Conservation (phyloP, 768 basidiomycete species). For the Mycena chlorophos region DNA sequence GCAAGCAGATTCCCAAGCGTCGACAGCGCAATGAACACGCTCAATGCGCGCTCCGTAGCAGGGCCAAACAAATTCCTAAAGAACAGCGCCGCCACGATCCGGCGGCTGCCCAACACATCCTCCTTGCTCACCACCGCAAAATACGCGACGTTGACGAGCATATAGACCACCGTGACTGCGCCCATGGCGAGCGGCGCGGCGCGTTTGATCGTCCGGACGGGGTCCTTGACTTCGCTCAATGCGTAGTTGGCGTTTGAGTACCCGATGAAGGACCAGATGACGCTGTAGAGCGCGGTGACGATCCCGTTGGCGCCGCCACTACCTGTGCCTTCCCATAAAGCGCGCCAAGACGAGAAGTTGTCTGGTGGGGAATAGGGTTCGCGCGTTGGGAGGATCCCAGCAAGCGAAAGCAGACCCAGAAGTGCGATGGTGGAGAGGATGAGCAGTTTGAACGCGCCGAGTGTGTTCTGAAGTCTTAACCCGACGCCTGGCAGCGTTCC, state of each 20-base stretch:
- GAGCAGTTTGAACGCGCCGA: slow-evolving; percentile 63
- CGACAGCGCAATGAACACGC: slow-evolving; percentile 62
- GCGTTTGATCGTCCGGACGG: slow-evolving; percentile 66
- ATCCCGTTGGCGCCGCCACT: slow-evolving; percentile 56
- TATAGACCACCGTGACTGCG: slow-evolving; percentile 58
- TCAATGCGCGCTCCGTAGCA: slow-evolving; percentile 56
- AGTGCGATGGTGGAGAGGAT: slow-evolving; percentile 52
- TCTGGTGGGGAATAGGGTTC: slow-evolving; percentile 53
- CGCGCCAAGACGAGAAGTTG: slow-evolving; percentile 56
- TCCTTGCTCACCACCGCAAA: slow-evolving; percentile 71
- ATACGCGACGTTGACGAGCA: slow-evolving; percentile 71
- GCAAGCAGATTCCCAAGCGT: slow-evolving; percentile 65
- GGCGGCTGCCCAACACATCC: slow-evolving; percentile 64
- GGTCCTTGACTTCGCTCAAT: slow-evolving; percentile 68
- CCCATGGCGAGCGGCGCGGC: slow-evolving; percentile 69
- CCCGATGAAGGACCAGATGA: slow-evolving; percentile 74
- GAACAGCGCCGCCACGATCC: slow-evolving; percentile 76
- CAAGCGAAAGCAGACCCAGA: slow-evolving; percentile 54
- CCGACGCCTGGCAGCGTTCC: slow-evolving; percentile 55
- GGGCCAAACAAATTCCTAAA: slow-evolving; percentile 74
- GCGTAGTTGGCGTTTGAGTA: slow-evolving; percentile 78
- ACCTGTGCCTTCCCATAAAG: slow-evolving; percentile 63
- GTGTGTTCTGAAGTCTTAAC: slow-evolving; percentile 59
- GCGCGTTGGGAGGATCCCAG: slow-evolving; percentile 47
- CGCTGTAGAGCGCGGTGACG: slow-evolving; percentile 63